These are phyloP conservation scores for Viridothelium virens DNA, from an alignment of 495 filamentous ascomycete genomes.

Conservation along the genomic window DNA sequence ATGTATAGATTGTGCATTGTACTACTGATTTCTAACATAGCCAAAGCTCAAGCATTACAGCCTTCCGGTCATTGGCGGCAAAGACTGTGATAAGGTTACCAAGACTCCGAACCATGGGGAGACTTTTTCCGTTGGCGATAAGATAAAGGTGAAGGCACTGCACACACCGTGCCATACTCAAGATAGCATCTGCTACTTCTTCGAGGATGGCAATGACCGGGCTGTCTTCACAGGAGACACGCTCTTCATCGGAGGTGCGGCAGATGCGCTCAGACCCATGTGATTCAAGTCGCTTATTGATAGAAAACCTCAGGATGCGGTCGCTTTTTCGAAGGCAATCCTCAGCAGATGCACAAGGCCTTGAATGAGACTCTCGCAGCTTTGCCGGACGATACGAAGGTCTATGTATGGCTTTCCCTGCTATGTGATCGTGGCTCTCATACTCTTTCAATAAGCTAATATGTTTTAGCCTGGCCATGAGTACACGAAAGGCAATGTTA, in stretches of 20 bases:
- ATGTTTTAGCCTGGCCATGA: conserved; percentile 73
- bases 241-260: conserved; percentile 78
- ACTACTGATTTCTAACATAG: conserved; percentile 17
- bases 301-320: conserved; percentile 64
- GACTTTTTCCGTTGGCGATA: conserved; percentile 72
- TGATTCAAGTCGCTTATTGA: conserved; percentile 8
- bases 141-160: conserved; percentile 75
- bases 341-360: conserved; percentile 84
- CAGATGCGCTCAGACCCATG: too few relatives aligned
- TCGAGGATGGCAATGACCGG: conserved; percentile 65
- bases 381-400: conserved; percentile 84
- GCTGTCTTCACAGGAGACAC: conserved; percentile 96
- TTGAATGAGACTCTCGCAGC: conserved; percentile 75
- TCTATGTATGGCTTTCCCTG: conserved; percentile 56
- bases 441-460: not conserved
- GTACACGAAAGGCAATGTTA: conserved; percentile 91
- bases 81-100: conserved; percentile 73
- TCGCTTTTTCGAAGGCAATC: conserved; percentile 92
- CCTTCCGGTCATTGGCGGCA: conserved; percentile 77
- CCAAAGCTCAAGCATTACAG: conserved; percentile 58
- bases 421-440: not conserved
- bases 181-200: conserved; percentile 88
- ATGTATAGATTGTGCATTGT: conserved; percentile 7
- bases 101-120: conserved; percentile 64
- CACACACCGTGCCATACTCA: conserved; percentile 98